Percentiles rank a stretch among this genome's conserved stretches.
These are phyloP conservation scores for Saraca asoca DNA, from an alignment of 331 rosid species.

Conservation along the genomic window DNA sequence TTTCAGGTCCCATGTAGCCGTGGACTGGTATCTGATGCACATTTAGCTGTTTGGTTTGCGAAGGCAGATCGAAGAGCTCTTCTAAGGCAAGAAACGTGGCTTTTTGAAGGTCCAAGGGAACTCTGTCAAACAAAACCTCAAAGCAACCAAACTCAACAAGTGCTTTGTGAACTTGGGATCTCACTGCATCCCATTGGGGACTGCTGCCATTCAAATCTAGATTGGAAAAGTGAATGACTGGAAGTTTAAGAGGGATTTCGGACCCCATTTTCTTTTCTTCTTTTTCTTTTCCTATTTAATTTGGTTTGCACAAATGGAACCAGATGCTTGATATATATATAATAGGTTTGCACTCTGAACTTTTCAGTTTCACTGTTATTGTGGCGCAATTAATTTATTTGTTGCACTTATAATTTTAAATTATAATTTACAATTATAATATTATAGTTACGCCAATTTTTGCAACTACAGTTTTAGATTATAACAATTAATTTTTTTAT, in stretches of 20 bases:
- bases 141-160: constrained; percentile 69
- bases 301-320: background rate
- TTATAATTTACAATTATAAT: no score
- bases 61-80: constrained; percentile 67
- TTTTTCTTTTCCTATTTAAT: background rate
- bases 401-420: no score
- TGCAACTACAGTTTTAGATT: no score
- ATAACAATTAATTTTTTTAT: no score
- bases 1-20: constrained; percentile 56
- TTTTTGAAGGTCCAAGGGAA: constrained; percentile 44
- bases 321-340: no score
- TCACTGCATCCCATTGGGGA: constrained; percentile 50
- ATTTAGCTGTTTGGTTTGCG: constrained; percentile 55
- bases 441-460: no score
- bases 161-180: constrained; percentile 55
- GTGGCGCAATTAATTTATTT: no score
- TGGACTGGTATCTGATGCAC: constrained; percentile 57
- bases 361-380: no score
- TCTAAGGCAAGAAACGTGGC: constrained; percentile 37
- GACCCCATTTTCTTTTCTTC: constrained; percentile 23
- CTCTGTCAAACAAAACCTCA: constrained; percentile 55
- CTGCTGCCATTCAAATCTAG: constrained; percentile 11
- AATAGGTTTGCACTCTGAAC: no score
- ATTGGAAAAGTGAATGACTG: constrained; percentile 38
- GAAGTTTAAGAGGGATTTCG: constrained; percentile 36